phyloP scores from a whole-genome alignment of 495 filamentous ascomycete species.

The Trichoderma erinaceum region DNA sequence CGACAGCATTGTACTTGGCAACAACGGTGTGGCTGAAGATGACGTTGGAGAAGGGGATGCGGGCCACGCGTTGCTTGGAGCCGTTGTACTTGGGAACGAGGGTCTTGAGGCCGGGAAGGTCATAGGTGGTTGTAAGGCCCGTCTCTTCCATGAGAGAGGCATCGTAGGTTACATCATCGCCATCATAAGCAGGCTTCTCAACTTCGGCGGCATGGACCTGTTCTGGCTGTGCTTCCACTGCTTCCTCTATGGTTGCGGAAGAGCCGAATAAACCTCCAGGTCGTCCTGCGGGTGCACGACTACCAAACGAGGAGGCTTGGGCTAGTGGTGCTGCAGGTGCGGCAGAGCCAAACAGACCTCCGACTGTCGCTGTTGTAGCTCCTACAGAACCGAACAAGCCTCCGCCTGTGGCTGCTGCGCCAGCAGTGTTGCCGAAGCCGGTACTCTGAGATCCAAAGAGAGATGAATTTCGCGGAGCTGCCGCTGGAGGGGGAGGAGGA shows the following conservation, averaged over 20 bases:
- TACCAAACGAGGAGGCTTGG: too few species aligned
- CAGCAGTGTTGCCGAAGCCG: too few species aligned
- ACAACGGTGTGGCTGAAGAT: constrained; percentile 51
- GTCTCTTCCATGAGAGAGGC: constrained; percentile 40
- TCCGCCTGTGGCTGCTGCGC: background rate
- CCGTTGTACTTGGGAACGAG: constrained; percentile 35
- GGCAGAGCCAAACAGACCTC: background rate
- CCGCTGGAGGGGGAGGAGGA: background rate
- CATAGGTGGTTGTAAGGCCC: constrained; percentile 59
- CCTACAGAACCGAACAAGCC: background rate
- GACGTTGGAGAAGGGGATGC: constrained; percentile 36
- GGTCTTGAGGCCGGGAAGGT: constrained; percentile 49
- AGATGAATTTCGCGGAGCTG: background rate
- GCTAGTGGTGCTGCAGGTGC: background rate
- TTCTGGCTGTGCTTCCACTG: background rate
- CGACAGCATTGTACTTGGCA: constrained; percentile 59
- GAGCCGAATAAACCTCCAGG: background rate
- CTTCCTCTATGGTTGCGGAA: constrained; percentile 11
- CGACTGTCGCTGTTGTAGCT: too few species aligned
- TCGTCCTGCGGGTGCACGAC: background rate
- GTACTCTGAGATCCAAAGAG: background rate
- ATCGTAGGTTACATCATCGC: constrained; percentile 12
- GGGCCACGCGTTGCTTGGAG: constrained; percentile 44
- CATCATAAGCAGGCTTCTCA: background rate
- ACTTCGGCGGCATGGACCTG: background rate